Conservation (phyloP, 345 rosid species). For the Excoecaria cochinchinensis region DNA sequence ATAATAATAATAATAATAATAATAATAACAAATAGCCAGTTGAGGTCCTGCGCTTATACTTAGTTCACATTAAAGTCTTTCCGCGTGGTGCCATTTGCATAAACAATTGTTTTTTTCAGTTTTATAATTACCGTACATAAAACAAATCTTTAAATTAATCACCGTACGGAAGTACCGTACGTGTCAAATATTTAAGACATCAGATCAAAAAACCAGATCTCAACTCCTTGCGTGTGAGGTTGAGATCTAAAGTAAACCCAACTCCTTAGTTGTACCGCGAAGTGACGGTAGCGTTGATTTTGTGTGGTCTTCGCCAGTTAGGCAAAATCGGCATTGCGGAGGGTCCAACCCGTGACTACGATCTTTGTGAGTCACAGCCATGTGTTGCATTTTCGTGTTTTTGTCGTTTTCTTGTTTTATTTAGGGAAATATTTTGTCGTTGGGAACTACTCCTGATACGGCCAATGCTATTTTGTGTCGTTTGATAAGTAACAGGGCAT, state of each 20-base stretch:
- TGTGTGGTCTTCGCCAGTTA: neutral
- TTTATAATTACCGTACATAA: neutral
- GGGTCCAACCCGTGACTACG: neutral
- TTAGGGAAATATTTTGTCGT: too few species aligned
- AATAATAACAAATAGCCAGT: too few species aligned
- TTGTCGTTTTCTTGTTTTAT: too few species aligned
- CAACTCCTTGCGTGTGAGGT: neutral
- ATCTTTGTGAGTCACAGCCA: neutral
- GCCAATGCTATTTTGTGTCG: too few species aligned
- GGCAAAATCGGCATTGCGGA: too few species aligned
- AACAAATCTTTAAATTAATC: too few species aligned
- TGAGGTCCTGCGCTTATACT: neutral
- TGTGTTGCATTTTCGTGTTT: neutral
- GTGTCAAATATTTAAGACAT: neutral
- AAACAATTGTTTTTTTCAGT: neutral
- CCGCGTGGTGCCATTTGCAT: neutral
- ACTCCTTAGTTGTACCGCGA: neutral
- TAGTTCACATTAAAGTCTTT: neutral
- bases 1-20: too few species aligned
- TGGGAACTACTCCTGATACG: too few species aligned
- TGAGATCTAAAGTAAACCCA: neutral
- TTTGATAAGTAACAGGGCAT: too few species aligned
- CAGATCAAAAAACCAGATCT: neutral
- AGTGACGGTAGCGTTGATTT: neutral
- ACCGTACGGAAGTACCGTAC: constrained; percentile 10